Base-by-base conservation (phyloP, 768 basidiomycete species). In the Trametes punicea region DNA sequence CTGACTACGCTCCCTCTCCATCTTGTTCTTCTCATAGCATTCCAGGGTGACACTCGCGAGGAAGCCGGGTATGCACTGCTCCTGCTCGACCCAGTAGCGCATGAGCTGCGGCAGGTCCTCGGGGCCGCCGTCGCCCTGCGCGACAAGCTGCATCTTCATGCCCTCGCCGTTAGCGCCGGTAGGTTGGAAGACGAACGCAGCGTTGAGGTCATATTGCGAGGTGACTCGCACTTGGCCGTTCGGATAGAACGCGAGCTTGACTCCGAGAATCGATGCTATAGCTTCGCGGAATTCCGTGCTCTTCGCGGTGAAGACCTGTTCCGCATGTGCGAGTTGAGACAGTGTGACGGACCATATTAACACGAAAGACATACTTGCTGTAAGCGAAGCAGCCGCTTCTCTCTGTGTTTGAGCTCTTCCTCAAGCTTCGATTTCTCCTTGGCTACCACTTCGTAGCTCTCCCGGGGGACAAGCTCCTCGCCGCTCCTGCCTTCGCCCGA, bases 151-250 rank as follows among this genome's bases (percentile, higher is more conserved):
- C 87, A 91, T 88, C 55, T 74, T 78, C 51, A 56, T 60, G 25
- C 70, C 74, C 2, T 68, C 72, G 61, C 74, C 69, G 27, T 65
- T 68, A n/a, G 68, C 64, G 46, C 61, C 68, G 62, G 51, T 68
- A 1, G 89, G 87, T 67, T 86, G 84, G 69, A 99, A 92, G 27
- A 93, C 88, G 67, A 97, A 95, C 45, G 88, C 85, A 26, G 92
- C 89, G 50, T 81, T 81, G 6, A 91, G 81, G 60, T 97, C 94
- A 72, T 88, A 98, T 63, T 91, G 80, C n/a, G 88, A 89, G 4
- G 93, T 95, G 57, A 97, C 84, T 20, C 90, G 81, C 46, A 98
- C 87, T 62, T 92, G 85, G 0, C 94, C 95, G 47, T 92, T 93
- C 15, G 88, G 90, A 66, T 90, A 90, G 68, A 98, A 97, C 1